phyloP scores from a whole-genome alignment of 176 grass and related monocot genomes.

The Carex parvula region DNA sequence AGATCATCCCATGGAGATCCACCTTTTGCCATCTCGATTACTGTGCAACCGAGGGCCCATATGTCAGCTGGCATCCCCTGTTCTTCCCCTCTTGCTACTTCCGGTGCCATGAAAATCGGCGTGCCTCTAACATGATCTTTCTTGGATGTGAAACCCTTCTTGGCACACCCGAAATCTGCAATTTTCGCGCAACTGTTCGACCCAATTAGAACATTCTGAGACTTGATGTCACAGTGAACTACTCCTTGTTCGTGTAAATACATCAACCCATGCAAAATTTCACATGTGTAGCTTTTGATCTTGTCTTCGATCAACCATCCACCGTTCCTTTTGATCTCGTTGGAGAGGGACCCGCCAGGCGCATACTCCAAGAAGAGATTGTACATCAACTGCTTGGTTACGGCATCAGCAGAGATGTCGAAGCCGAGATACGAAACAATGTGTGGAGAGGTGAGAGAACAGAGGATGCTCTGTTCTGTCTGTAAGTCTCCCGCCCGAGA shows the following conservation, averaged over 20 bases:
- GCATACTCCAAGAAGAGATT: constrained; percentile 74
- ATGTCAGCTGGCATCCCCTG: constrained; percentile 57
- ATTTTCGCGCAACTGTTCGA: constrained; percentile 52
- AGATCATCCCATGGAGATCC: constrained; percentile 43
- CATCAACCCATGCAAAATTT: constrained; percentile 50
- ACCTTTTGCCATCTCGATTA: constrained; percentile 80
- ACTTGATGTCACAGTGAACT: constrained; percentile 79
- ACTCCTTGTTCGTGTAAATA: constrained; percentile 55
- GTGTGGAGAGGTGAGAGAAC: constrained; percentile 39
- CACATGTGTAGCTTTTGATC: constrained; percentile 6
- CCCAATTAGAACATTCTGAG: constrained; percentile 56
- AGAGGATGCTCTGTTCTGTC: constrained; percentile 46
- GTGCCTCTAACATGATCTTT: constrained; percentile 49
- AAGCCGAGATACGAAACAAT: constrained; percentile 62
- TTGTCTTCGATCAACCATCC: constrained; percentile 45
- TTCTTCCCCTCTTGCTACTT: constrained; percentile 72
- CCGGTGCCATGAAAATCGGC: constrained; percentile 88
- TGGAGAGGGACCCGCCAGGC: constrained; percentile 60
- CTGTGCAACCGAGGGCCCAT: constrained; percentile 77
- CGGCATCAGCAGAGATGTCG: background rate
- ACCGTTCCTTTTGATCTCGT: constrained; percentile 46
- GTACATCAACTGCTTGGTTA: constrained; percentile 4
- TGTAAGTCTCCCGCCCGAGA: constrained; percentile 19
- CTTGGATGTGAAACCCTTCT: background rate
- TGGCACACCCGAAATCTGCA: constrained; percentile 76